Conservation (phyloP, 306 rosid genomes). For the Psophocarpus tetragonolobus region DNA sequence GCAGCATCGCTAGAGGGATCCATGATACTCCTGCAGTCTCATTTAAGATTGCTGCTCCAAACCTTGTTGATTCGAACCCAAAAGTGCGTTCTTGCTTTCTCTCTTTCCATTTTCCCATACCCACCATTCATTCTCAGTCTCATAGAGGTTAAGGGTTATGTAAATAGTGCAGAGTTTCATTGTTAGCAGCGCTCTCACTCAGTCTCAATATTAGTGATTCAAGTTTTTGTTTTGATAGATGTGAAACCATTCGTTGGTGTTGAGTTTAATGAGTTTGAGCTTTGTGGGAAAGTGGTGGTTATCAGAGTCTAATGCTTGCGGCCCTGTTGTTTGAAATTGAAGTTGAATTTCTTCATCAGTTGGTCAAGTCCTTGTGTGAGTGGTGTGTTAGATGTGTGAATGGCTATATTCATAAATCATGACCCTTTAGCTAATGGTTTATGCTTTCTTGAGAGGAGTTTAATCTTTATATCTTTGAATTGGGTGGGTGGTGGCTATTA, state of each 20-base stretch:
- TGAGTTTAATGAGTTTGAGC: no score
- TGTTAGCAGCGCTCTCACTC: neutral
- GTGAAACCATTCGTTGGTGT: neutral
- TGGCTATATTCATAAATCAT: no score
- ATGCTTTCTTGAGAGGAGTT: no score
- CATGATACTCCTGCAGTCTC: slow-evolving; percentile 91
- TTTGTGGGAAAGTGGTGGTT: no score
- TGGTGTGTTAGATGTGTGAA: no score
- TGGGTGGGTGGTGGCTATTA: no score
- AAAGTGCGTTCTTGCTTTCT: slow-evolving; percentile 46
- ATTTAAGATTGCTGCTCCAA: slow-evolving; percentile 87
- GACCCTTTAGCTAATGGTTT: no score
- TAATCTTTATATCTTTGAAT: no score
- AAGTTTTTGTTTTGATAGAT: neutral
- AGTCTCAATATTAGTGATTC: neutral
- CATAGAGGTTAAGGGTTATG: neutral
- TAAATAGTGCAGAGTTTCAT: neutral
- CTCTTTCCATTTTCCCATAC: neutral
- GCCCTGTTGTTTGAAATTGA: no score
- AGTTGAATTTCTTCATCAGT: no score
- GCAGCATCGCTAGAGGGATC: slow-evolving; percentile 24
- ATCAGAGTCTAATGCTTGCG: no score
- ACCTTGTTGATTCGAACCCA: slow-evolving; percentile 75
- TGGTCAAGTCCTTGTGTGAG: no score
- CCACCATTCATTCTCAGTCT: neutral